These are phyloP conservation scores for Xerocomellus amylosporus DNA, from an alignment of 768 basidiomycete species.

Conservation along the genomic window DNA sequence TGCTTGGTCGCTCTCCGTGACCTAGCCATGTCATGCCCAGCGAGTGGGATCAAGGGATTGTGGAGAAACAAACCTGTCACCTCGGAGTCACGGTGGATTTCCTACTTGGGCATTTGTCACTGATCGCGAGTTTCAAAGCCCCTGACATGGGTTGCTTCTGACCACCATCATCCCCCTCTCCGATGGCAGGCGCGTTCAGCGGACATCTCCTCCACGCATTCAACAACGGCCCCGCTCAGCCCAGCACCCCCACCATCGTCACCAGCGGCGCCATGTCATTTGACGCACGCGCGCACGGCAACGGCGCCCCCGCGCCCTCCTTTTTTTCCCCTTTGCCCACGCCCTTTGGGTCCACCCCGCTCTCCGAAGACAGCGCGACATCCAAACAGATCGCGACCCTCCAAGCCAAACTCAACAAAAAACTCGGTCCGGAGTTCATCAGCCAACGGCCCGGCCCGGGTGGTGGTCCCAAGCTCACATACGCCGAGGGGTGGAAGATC, in stretches of 20 bases:
- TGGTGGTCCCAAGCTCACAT: constrained; percentile 83
- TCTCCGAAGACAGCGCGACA: constrained; percentile 60
- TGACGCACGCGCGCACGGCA: constrained; percentile 52
- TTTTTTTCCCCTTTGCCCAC: constrained; percentile 1
- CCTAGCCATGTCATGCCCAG: too few species aligned
- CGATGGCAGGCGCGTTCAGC: constrained; percentile 60
- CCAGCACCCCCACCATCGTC: constrained; percentile 35
- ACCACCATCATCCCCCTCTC: constrained; percentile 9
- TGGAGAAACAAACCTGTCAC: too few species aligned
- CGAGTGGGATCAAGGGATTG: too few species aligned
- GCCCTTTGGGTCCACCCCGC: constrained; percentile 4
- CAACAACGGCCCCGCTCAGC: constrained; percentile 15
- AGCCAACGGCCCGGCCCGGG: constrained; percentile 86
- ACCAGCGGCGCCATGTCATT: constrained; percentile 61
- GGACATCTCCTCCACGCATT: constrained; percentile 55
- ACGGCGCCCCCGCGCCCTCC: constrained; percentile 17
- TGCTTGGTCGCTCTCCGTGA: too few species aligned
- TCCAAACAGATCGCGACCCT: constrained; percentile 58
- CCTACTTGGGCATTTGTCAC: not conserved
- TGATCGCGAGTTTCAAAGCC: too few species aligned
- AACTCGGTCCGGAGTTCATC: constrained; percentile 92
- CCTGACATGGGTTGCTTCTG: constrained; percentile 7
- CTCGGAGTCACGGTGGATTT: too few species aligned
- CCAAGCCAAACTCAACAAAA: constrained; percentile 80
- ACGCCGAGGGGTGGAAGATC: constrained; percentile 97